phyloP scores from a whole-genome alignment of 345 rosid species.

The Eutrema heterophyllum region DNA sequence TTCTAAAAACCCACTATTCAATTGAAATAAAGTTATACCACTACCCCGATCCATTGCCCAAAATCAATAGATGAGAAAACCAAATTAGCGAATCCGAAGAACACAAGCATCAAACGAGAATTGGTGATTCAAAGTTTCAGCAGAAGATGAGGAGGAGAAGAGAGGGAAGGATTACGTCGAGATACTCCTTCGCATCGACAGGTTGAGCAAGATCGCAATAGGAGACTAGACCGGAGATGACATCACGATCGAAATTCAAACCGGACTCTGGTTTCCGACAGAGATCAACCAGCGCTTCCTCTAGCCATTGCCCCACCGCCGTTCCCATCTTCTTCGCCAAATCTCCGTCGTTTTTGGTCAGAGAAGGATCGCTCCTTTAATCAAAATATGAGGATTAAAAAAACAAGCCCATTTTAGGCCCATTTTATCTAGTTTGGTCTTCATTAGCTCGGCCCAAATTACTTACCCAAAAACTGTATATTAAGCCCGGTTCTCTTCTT shows the following conservation, averaged over 20 bases:
- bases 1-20: background rate
- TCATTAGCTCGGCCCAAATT: background rate
- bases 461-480: too few relatives aligned
- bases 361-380: background rate
- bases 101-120: background rate
- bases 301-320: constrained; percentile 71
- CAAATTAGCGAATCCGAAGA: background rate
- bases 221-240: constrained; percentile 82
- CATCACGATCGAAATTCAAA: constrained; percentile 73
- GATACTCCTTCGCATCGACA: constrained; percentile 90
- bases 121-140: background rate
- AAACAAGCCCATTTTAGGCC: background rate
- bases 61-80: background rate
- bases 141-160: background rate
- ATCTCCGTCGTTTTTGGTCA: constrained; percentile 5
- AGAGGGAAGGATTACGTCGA: constrained; percentile 51
- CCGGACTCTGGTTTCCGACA: constrained; percentile 55
- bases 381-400: background rate
- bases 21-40: background rate
- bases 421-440: background rate
- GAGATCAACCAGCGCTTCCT: constrained; percentile 66
- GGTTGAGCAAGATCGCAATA: constrained; percentile 92
- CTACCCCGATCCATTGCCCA: background rate
- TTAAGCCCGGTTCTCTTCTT: background rate
- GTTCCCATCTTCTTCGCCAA: constrained; percentile 45